Conservation (phyloP, 2,329 filamentous ascomycete species). For the Ceratocystis papillata region DNA sequence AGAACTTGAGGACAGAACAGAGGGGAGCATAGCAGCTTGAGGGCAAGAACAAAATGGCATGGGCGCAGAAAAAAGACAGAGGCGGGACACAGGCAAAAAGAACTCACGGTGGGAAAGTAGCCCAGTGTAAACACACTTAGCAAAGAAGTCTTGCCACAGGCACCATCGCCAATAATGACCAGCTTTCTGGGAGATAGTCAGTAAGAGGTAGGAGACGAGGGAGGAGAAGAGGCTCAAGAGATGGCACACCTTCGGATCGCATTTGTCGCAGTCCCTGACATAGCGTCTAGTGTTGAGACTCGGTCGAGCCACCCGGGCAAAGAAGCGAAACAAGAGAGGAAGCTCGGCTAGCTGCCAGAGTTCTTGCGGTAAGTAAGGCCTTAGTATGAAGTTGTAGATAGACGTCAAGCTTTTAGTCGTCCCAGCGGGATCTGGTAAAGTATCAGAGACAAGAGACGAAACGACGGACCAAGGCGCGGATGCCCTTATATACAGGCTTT, state of each 20-base stretch:
- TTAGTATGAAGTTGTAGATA: too few species aligned
- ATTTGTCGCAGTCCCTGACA: slow-evolving; percentile 22
- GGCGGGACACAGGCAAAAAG: slow-evolving; percentile 11
- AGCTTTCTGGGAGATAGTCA: slow-evolving; percentile 59
- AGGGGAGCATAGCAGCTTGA: slow-evolving; percentile 3
- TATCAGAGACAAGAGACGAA: too few species aligned
- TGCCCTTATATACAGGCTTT: too few species aligned
- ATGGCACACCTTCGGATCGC: slow-evolving; percentile 21
- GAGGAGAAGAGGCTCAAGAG: background rate
- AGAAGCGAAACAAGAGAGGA: background rate
- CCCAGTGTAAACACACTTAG: slow-evolving; percentile 95
- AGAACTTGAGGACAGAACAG: too few species aligned
- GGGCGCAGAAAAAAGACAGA: slow-evolving; percentile 12
- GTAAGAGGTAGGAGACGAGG: background rate
- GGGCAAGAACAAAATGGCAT: slow-evolving; percentile 27
- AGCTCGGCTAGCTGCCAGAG: background rate
- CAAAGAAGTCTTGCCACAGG: slow-evolving; percentile 95
- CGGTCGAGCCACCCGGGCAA: background rate
- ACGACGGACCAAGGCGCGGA: too few species aligned
- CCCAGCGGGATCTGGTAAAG: too few species aligned
- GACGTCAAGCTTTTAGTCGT: too few species aligned
- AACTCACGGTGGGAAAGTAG: slow-evolving; percentile 89
- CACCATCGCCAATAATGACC: slow-evolving; percentile 93
- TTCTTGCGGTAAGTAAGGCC: too few species aligned
- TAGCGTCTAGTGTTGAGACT: slow-evolving; percentile 1